Conservation (phyloP, 768 basidiomycete genomes). For the Calvatia gigantea region DNA sequence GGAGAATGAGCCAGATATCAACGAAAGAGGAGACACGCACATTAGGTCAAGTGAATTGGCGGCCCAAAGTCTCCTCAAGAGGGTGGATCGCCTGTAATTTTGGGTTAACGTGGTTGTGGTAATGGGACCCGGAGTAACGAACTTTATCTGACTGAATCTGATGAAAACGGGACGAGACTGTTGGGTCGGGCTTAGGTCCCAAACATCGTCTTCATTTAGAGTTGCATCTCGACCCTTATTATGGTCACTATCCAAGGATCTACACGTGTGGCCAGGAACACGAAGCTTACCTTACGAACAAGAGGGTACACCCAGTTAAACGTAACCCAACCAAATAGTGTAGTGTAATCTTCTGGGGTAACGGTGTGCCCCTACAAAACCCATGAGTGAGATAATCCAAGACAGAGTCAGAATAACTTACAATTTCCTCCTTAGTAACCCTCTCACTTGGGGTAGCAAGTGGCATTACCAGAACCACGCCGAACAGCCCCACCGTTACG, state of each 20-base stretch:
- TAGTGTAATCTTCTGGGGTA: constrained; percentile 76
- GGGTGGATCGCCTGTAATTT: constrained; percentile 30
- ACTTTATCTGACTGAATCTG: constrained; percentile 41
- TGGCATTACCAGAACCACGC: constrained; percentile 57
- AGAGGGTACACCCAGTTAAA: constrained; percentile 73
- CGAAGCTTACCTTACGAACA: constrained; percentile 41
- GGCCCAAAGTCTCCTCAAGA: constrained; percentile 38
- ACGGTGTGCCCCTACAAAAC: constrained; percentile 42
- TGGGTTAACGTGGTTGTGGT: neutral
- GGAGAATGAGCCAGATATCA: neutral
- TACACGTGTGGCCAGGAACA: neutral
- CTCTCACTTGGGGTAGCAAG: constrained; percentile 55
- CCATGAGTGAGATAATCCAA: neutral
- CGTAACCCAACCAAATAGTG: constrained; percentile 67
- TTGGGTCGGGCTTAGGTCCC: constrained; percentile 64
- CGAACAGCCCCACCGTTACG: constrained; percentile 38
- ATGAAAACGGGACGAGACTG: constrained; percentile 64
- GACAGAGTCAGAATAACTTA: constrained; percentile 29
- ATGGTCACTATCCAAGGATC: neutral
- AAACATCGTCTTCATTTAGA: constrained; percentile 69
- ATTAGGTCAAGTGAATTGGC: constrained; percentile 46
- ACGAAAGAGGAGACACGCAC: constrained; percentile 20
- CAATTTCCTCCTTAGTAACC: constrained; percentile 57
- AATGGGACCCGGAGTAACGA: constrained; percentile 9
- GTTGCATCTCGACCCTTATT: constrained; percentile 45